phyloP scores from a whole-genome alignment of 768 basidiomycete genomes.

The Cytidiella melzeri region DNA sequence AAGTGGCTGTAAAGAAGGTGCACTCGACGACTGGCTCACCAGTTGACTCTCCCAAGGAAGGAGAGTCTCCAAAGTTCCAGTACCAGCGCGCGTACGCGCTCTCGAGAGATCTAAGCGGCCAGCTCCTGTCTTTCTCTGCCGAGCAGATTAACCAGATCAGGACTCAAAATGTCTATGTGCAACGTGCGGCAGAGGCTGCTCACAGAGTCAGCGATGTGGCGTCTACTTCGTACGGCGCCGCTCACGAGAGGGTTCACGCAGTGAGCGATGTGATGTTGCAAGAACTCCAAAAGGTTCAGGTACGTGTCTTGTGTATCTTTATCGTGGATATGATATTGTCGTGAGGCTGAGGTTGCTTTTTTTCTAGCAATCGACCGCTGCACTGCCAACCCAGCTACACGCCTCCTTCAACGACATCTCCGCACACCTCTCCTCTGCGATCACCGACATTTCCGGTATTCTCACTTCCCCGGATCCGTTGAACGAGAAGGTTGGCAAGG shows the following conservation, averaged over 20 bases:
- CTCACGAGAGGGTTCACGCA: conserved; percentile 50
- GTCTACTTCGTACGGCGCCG: conserved; percentile 46
- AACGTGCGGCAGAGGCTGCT: conserved; percentile 65
- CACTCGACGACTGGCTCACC: conserved; percentile 35
- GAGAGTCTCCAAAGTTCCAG: conserved; percentile 54
- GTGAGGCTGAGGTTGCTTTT: background rate
- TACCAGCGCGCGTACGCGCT: conserved; percentile 70
- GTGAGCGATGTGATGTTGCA: conserved; percentile 61
- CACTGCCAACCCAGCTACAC: conserved; percentile 48
- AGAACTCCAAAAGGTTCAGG: conserved; percentile 59
- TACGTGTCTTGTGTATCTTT: conserved; percentile 5
- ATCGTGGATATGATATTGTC: background rate
- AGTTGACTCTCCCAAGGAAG: conserved; percentile 35
- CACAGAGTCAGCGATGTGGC: conserved; percentile 55
- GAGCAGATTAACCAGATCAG: conserved; percentile 70
- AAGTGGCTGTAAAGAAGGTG: conserved; percentile 42
- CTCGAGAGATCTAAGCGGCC: conserved; percentile 56
- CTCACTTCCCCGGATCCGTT: conserved; percentile 51
- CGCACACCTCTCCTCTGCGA: conserved; percentile 45
- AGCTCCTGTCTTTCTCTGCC: conserved; percentile 57
- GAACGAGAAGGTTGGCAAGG: conserved; percentile 54
- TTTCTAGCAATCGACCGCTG: conserved; percentile 44
- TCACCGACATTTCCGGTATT: conserved; percentile 48
- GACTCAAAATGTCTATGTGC: conserved; percentile 60
- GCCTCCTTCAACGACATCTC: conserved; percentile 55